A percentile compares a stretch with the other conserved stretches of the same genome.
These are phyloP conservation scores for Colletotrichum tofieldiae DNA, from an alignment of 2,329 filamentous ascomycete genomes.

Conservation along the genomic window DNA sequence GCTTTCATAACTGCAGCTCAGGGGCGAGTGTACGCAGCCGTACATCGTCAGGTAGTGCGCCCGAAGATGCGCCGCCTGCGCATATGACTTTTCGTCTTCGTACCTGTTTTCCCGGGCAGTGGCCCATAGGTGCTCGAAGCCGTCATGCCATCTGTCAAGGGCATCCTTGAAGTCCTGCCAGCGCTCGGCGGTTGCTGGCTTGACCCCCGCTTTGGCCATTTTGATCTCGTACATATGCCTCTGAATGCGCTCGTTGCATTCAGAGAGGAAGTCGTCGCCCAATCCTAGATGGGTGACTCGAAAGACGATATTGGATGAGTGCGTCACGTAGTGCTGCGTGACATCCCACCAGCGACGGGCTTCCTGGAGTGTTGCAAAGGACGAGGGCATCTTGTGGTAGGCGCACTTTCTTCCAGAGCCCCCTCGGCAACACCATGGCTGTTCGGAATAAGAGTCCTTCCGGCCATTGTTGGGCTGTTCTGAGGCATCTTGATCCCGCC, in stretches of 20 bases:
- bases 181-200: conserved; percentile 32
- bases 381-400: conserved; percentile 43
- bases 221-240: conserved; percentile 25
- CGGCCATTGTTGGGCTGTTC: neutral
- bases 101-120: conserved; percentile 28
- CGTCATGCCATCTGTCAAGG: conserved; percentile 30
- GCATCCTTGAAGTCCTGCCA: conserved; percentile 30
- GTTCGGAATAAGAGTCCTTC: neutral
- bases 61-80: conserved; percentile 46
- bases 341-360: conserved; percentile 50
- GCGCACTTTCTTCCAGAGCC: conserved; percentile 34
- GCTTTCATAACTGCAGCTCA: conserved; percentile 46
- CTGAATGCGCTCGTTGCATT: conserved; percentile 19
- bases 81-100: conserved; percentile 45
- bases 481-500: neutral
- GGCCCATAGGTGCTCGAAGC: conserved; percentile 47
- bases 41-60: conserved; percentile 48
- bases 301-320: conserved; percentile 45
- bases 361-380: conserved; percentile 47
- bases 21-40: conserved; percentile 44
- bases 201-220: conserved; percentile 18
- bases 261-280: conserved; percentile 15
- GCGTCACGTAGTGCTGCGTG: conserved; percentile 49
- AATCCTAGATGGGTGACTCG: conserved; percentile 41
- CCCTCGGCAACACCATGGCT: conserved; percentile 47